These are phyloP conservation scores for Rhazya stricta DNA, from an alignment of 257 asterid genomes.

Conservation along the genomic window DNA sequence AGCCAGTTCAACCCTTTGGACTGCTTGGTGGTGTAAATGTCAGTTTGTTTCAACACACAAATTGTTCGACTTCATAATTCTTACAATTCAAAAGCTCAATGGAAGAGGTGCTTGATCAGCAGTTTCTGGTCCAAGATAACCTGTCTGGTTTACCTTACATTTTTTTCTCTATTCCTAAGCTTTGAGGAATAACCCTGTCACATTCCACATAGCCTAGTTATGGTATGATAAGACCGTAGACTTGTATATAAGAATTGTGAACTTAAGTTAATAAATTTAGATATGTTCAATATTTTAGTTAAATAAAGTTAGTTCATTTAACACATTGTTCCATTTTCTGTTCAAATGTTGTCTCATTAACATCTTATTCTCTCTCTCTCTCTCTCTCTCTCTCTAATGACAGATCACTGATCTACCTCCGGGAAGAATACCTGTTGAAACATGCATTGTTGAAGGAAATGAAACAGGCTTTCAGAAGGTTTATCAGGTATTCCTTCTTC, in stretches of 20 bases:
- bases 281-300: background rate
- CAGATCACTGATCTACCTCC: slow-evolving; percentile 97
- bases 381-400: slow-evolving; percentile 11
- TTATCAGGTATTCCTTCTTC: slow-evolving; percentile 52
- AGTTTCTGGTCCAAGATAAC: background rate
- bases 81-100: background rate
- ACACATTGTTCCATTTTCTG: background rate
- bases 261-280: background rate
- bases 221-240: background rate
- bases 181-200: background rate
- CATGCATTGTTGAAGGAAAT: slow-evolving; percentile 67
- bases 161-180: background rate
- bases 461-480: slow-evolving; percentile 71
- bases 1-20: background rate
- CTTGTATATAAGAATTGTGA: background rate
- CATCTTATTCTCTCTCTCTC: background rate
- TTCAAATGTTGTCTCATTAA: background rate
- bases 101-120: no score
- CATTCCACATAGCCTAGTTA: background rate
- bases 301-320: background rate
- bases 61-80: background rate
- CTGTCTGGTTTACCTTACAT: background rate
- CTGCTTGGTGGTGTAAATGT: background rate
- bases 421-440: slow-evolving; percentile 86
- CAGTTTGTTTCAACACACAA: background rate